phyloP scores from a whole-genome alignment of 2,329 filamentous ascomycete genomes.

The Aspergillus calidoustus region DNA sequence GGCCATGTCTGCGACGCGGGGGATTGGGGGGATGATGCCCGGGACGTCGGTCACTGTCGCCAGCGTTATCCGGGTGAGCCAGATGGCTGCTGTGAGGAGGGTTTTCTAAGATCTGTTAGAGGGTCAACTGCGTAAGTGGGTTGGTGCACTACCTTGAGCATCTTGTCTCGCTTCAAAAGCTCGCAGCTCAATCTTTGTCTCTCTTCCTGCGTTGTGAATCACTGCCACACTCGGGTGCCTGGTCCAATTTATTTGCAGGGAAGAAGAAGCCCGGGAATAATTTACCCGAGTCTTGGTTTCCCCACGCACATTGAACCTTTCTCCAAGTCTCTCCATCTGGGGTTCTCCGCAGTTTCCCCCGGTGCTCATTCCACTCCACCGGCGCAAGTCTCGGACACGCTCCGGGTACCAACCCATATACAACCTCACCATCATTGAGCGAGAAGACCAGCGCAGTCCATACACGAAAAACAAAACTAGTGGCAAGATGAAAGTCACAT shows the following conservation, averaged over 20 bases:
- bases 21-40: slow-evolving; percentile 13
- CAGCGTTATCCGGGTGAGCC: not conserved
- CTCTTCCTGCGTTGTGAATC: not conserved
- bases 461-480: not conserved
- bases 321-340: not conserved
- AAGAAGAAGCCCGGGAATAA: too few species aligned
- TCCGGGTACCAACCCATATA: not conserved
- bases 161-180: not conserved
- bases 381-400: not conserved
- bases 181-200: not conserved
- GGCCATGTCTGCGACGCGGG: slow-evolving; percentile 6
- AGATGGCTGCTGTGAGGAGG: not conserved
- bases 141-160: not conserved
- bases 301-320: not conserved
- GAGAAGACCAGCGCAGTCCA: not conserved
- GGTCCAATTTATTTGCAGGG: not conserved
- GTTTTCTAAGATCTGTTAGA: not conserved
- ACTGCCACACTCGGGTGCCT: not conserved
- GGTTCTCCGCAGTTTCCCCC: not conserved
- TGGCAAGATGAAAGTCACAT: not conserved
- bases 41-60: slow-evolving; percentile 7
- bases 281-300: not conserved
- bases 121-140: not conserved
- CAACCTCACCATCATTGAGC: not conserved
- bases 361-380: not conserved